Evolutionary conservation across 495 filamentous ascomycete species (phyloP).

Genomic region (Parachaetomium inaequale): DNA sequence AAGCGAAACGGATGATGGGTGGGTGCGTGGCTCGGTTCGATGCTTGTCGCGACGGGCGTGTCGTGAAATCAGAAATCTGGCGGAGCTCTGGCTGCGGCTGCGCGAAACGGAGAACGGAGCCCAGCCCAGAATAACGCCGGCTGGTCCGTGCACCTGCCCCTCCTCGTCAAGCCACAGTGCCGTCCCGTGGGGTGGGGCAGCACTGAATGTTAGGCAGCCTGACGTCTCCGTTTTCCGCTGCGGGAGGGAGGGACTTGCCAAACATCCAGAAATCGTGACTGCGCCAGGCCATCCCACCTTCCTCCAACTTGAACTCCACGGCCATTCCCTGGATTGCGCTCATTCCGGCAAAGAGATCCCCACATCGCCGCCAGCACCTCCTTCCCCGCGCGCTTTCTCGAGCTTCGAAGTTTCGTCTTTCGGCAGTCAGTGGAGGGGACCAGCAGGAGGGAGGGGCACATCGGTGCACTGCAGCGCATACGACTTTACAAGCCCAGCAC

Average conservation of each 20-base stretch:
- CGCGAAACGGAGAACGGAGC: constrained; percentile 3
- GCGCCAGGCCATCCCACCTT: constrained; percentile 18
- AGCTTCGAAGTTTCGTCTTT: constrained; percentile 18
- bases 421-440: constrained; percentile 8
- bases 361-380: background rate
- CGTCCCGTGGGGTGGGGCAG: constrained; percentile 15
- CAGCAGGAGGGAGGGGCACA: constrained; percentile 22
- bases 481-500: no score
- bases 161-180: constrained; percentile 10
- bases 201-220: constrained; percentile 17
- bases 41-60: constrained; percentile 16
- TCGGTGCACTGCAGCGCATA: constrained; percentile 9
- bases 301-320: background rate
- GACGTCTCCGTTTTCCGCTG: constrained; percentile 24
- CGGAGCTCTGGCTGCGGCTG: constrained; percentile 7
- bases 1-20: background rate
- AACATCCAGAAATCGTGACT: constrained; percentile 12
- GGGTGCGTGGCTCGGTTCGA: constrained; percentile 6
- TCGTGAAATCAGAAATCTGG: constrained; percentile 19
- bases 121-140: background rate
- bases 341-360: background rate
- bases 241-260: constrained; percentile 10
- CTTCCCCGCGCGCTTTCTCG: constrained; percentile 9
- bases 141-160: constrained; percentile 19
- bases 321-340: background rate